Evolutionary conservation across 352 stramenopile genomes (phyloP).

Genomic region (Globisporangium takayamanum): DNA sequence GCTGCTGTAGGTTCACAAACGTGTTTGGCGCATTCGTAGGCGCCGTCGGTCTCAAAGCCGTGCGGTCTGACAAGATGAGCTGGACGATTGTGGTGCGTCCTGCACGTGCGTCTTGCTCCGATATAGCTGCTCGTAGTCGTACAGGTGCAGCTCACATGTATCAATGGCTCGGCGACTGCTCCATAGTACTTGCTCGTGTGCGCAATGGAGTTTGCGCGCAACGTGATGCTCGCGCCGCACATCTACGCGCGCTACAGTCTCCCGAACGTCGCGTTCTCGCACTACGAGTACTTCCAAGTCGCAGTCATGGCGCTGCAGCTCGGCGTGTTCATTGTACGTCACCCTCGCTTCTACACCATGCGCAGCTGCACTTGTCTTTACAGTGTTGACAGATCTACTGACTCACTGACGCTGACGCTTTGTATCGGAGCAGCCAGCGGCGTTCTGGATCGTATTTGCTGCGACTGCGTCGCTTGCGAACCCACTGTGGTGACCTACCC

Average conservation of each 20-base stretch:
- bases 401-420: neutral
- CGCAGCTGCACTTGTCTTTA: neutral
- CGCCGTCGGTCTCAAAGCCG: constrained; percentile 56
- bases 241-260: constrained; percentile 55
- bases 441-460: constrained; percentile 64
- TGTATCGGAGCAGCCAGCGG: constrained; percentile 33
- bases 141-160: neutral
- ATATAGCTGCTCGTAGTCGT: constrained; percentile 6
- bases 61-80: constrained; percentile 69
- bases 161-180: neutral
- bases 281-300: constrained; percentile 78
- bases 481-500: constrained; percentile 36
- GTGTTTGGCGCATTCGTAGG: constrained; percentile 68
- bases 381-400: neutral
- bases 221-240: constrained; percentile 58
- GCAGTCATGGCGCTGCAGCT: constrained; percentile 53
- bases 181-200: constrained; percentile 60
- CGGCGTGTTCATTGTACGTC: constrained; percentile 61
- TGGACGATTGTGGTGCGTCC: constrained; percentile 59
- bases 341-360: neutral
- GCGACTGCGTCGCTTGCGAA: constrained; percentile 52
- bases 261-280: constrained; percentile 46
- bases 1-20: constrained; percentile 42
- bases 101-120: neutral
- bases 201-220: constrained; percentile 63